A percentile compares a stretch with the other conserved stretches of the same genome.
Conservation (phyloP, 179 eudicot genomes). For the Kewa caespitosa region DNA sequence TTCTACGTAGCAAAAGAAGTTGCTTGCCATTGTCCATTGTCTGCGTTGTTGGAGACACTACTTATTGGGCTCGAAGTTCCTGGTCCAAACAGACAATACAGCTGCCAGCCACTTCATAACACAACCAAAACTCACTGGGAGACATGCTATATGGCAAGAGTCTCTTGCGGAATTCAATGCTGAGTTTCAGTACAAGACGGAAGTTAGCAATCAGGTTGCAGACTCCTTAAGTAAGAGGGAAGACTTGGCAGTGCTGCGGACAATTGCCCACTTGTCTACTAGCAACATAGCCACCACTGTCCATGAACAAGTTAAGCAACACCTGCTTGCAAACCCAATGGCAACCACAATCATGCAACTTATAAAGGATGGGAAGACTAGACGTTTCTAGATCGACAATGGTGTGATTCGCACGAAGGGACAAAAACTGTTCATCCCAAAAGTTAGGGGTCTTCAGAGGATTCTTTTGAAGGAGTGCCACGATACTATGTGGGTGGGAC, state of each 20-base stretch:
- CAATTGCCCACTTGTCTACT: neutral
- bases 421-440: neutral
- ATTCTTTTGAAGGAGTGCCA: neutral
- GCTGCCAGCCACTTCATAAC: neutral
- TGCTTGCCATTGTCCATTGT: neutral
- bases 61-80: neutral
- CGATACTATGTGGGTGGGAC: slow-evolving; percentile 1
- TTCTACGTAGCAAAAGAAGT: neutral
- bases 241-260: neutral
- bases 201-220: neutral
- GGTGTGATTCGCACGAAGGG: slow-evolving; percentile 1
- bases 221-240: slow-evolving; percentile 16
- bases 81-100: neutral
- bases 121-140: slow-evolving; percentile 2
- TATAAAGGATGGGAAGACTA: neutral
- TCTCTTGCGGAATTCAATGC: neutral
- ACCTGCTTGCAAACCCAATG: neutral
- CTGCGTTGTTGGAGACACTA: slow-evolving; percentile 6
- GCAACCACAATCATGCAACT: neutral
- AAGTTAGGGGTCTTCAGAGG: neutral
- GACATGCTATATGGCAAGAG: slow-evolving; percentile 11
- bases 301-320: neutral
- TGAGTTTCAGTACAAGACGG: slow-evolving; percentile 4
- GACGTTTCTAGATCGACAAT: neutral
- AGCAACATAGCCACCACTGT: neutral